phyloP scores from a whole-genome alignment of 1,284 basidiomycete species.

The Phellinidium pouzarii region DNA sequence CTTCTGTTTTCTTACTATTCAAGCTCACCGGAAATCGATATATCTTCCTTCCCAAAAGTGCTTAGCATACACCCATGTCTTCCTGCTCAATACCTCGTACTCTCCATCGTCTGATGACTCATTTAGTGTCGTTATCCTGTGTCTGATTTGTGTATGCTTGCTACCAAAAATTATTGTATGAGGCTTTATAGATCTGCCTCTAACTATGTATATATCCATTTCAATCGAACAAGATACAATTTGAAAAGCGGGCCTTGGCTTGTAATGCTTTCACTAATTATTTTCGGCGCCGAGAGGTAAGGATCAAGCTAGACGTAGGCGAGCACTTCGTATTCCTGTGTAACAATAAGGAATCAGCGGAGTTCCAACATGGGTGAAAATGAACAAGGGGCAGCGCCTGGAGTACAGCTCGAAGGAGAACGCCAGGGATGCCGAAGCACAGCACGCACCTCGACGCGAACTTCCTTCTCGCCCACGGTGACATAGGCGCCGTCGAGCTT shows the following conservation, averaged over 20 bases:
- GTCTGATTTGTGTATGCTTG: too few relatives aligned
- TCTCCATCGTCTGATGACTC: too few relatives aligned
- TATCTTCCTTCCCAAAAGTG: constrained; percentile 3
- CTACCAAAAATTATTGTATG: too few relatives aligned
- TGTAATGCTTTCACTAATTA: too few relatives aligned
- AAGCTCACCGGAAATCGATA: not conserved
- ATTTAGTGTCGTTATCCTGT: too few relatives aligned
- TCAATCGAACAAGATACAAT: too few relatives aligned
- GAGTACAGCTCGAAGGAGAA: not conserved
- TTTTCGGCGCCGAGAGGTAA: too few relatives aligned
- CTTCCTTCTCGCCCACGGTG: constrained; percentile 40
- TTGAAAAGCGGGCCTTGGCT: too few relatives aligned
- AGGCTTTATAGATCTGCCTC: too few relatives aligned
- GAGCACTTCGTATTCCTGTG: not conserved
- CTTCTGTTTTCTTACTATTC: not conserved
- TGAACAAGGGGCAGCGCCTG: not conserved
- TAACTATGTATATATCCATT: too few relatives aligned
- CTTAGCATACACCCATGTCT: not conserved
- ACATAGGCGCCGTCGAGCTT: constrained; percentile 50
- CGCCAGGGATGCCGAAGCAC: not conserved
- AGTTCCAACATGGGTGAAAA: not conserved
- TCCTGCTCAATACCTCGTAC: not conserved
- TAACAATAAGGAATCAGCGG: not conserved
- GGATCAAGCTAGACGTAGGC: constrained; percentile 5
- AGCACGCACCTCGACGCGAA: constrained; percentile 36